Percentiles rank a stretch among this genome's conserved stretches.
Evolutionary conservation across 148 eudicot genomes (phyloP).

Genomic region (Beta vulgaris): DNA sequence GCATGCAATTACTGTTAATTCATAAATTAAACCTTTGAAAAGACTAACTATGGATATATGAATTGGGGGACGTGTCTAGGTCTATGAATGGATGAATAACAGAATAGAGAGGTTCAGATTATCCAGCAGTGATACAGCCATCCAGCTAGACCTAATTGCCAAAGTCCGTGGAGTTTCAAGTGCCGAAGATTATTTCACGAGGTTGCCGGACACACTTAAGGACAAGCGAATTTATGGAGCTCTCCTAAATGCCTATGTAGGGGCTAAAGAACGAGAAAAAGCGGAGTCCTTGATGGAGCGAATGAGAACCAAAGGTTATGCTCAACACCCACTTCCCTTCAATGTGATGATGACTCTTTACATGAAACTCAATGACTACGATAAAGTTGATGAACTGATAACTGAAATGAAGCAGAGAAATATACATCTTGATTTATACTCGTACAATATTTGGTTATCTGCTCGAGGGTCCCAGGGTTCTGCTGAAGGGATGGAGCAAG

Average conservation of each 20-base stretch:
- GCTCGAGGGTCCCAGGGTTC: slow-evolving; percentile 60
- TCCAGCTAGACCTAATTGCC: slow-evolving; percentile 78
- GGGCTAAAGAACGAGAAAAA: slow-evolving; percentile 50
- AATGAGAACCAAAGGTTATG: slow-evolving; percentile 57
- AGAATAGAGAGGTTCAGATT: slow-evolving; percentile 57
- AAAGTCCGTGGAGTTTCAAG: slow-evolving; percentile 67
- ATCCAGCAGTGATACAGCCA: slow-evolving; percentile 70
- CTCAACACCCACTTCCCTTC: slow-evolving; percentile 55
- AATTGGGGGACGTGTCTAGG: slow-evolving; percentile 37
- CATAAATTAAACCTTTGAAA: too few species aligned
- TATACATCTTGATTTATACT: slow-evolving; percentile 52
- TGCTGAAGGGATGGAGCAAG: slow-evolving; percentile 66
- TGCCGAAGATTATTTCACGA: slow-evolving; percentile 77
- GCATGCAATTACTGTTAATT: neutral
- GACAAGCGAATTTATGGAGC: slow-evolving; percentile 75
- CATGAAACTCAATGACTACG: slow-evolving; percentile 56
- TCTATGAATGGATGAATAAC: slow-evolving; percentile 85
- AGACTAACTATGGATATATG: neutral
- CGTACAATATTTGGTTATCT: slow-evolving; percentile 86
- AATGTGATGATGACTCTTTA: slow-evolving; percentile 94
- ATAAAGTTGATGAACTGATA: slow-evolving; percentile 52
- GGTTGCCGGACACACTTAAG: slow-evolving; percentile 50
- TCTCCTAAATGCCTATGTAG: slow-evolving; percentile 79
- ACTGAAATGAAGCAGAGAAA: slow-evolving; percentile 66
- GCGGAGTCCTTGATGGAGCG: slow-evolving; percentile 63